Base-by-base conservation (phyloP, 805 yeast genomes). In the Pichia pseudocactophila region DNA sequence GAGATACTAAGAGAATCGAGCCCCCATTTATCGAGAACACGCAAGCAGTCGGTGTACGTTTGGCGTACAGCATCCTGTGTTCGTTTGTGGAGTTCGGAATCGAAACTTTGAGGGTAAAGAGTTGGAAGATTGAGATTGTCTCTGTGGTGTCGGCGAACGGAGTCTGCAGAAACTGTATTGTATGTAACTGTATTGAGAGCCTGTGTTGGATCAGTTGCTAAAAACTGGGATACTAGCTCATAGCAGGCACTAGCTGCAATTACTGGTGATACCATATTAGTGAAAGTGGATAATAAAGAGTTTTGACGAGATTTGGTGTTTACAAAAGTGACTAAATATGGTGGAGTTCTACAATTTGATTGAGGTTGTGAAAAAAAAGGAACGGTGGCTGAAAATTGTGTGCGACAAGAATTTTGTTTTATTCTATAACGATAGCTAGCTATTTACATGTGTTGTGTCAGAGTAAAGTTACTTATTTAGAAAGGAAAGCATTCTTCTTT, bases 1-100 rank as follows among this genome's bases (percentile, higher is more conserved):
- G 95, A 83, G 12, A 92, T 69, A 0, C 97, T 82, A 3, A 84
- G 62, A 44, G 82, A 79, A 11, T 69, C 65, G 12, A 65, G 41
- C 2, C 49, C 43, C 44, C 54, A 58, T 19, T 42, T 36, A 0
- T 55, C 45, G 6, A 63, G 44, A 3, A 52, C 47, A 10, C 49
- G 44, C 13, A 40, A 12, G 37, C 53, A 50, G 13, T 57, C 45
- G 1, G 41, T 30, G 19, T 53, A 46, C 0, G 64, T 43, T 15
- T 46, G 34, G 15, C 43, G 28, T 7, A 61, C 63, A 43, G 53
- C 56, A 4, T 37, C 37, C 39, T 57, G 59, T 6, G 64, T 58
- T 10, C 39, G 30, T 6, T 26, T 26, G 32, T 52, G 55, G 7
- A 52, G 39, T 15, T 28, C 31, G 2, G 7, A 3, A 31, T 39